Base-by-base conservation (phyloP, 345 rosid species). In the Arabis hirsuta region DNA sequence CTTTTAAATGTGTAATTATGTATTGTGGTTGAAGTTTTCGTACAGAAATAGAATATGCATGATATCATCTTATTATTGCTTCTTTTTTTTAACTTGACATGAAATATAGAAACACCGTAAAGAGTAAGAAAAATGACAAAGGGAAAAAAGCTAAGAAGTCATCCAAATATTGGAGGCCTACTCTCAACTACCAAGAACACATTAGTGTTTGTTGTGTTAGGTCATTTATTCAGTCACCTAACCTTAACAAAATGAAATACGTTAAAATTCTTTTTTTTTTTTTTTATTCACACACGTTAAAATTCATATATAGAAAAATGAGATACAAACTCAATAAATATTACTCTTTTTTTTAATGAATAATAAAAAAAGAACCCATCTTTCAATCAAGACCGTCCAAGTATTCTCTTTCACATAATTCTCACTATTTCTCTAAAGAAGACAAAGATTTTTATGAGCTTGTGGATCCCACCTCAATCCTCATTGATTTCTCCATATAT, bases 151-250 rank as follows among this genome's bases (percentile, higher is more conserved):
- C 39, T 16, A 54, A 51, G 48, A 62, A 76, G 65, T 76, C 69
- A 69, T 68, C 69, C 69, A 76, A 76, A 67, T 55, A 69, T 76
- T 76, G 74, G 80, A 76, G 76, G 57, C 80, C 80, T 64, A 76
- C 62, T 71, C 55, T 76, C 76, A 76, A 76, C 80, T 70, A 76
- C 72, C 67, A 65, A 48, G 44, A 6, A 71, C 62, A 56, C 50
- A 55, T 13, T 32, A 51, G 44, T 76, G 76, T 70, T 76, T 70
- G 79, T 69, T 76, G 79, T 76, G 79, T 70, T 76, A 70, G 80
- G 80, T 76, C 80, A 50, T 71, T 71, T 43, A 58, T 64, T 71
- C 76, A 76, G 76, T 76, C 80, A 71, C 80, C 80, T 64, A 76
- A 76, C 68, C 32, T n/a, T 71, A 71, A 65, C 72, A 27, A 64